Conservation (phyloP, 768 basidiomycete species). For the Amyloporia xantha region DNA sequence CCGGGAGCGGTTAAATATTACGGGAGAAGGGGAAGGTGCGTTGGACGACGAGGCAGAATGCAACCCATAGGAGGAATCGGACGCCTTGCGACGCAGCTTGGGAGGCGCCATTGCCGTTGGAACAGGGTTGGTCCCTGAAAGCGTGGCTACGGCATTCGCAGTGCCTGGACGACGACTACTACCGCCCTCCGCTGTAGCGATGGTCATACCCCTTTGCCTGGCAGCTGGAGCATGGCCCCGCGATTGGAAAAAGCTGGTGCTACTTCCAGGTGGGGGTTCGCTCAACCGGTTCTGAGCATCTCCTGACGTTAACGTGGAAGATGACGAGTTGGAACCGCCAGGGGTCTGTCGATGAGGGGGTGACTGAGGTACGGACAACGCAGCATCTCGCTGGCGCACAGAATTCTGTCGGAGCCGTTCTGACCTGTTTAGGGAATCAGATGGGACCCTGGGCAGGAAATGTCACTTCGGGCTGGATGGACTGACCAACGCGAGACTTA, state of each 20-base stretch:
- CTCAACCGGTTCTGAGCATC: constrained; percentile 8
- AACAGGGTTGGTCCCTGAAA: neutral
- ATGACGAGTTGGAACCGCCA: constrained; percentile 15
- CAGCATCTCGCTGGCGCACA: neutral
- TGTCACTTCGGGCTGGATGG: too few relatives aligned
- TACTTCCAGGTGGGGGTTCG: constrained; percentile 6
- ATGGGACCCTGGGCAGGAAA: neutral
- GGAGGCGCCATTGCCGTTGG: constrained; percentile 9
- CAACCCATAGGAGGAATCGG: constrained; percentile 14
- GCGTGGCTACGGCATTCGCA: neutral
- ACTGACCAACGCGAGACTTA: neutral
- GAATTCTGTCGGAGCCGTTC: constrained; percentile 2
- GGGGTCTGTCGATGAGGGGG: constrained; percentile 1
- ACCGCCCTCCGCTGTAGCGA: constrained; percentile 8
- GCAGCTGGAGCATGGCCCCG: neutral
- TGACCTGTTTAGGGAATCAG: neutral
- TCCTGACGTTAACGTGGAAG: constrained; percentile 12
- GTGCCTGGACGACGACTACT: constrained; percentile 4
- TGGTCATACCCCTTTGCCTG: constrained; percentile 20
- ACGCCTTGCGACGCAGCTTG: constrained; percentile 15
- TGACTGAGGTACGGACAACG: neutral
- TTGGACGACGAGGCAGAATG: constrained; percentile 8
- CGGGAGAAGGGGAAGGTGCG: constrained; percentile 12
- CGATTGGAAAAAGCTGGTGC: neutral
- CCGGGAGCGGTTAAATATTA: constrained; percentile 11